Base-by-base conservation (phyloP, 164 flowering plant genomes). In the Tetrastigma voinierianum region DNA sequence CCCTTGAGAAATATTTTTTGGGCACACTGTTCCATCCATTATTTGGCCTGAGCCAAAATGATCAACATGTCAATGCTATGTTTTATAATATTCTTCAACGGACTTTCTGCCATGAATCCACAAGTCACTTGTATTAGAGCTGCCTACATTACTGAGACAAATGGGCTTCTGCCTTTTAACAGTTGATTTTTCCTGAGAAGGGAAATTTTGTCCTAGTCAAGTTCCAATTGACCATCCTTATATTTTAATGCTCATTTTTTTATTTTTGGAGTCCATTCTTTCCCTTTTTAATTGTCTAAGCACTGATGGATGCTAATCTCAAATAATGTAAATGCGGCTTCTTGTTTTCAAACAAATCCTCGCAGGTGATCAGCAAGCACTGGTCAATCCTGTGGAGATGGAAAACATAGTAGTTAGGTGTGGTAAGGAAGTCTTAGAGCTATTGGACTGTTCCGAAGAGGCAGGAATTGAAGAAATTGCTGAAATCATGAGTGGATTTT, bases 281-380 rank as follows among this genome's bases (percentile, higher is more conserved):
- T 32, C 40, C 40, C 40, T 32, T 7, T 7, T 32, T 32, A 32
- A 32, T 32, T 32, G 40, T 32, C 40, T 32, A 32, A 18, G 13
- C 21, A 2, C 15, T 43, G 17, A 40, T 10, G 23, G 20, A 62
- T 20, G 15, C 53, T 66, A 46, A 69, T 67, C 17, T 40, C 20
- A 48, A 25, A 48, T 51, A 23, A n/a, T 66, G 2, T 54, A 18
- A 20, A 65, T 80, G 79, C 89, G 93, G 99, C 76, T 86, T 58
- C 82, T 96, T 71, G 79, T 93, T 64, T 81, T 83, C 69, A 84
- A 89, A 57, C 98, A 96, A 76, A 75, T 74, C 58, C 87, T 93
- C 10, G 44, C 86, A 18, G 84, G 84, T 45, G 90, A 93, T n/a
- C n/a, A n/a, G 72, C 73, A 65, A 44, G 69, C 67, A 45, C 76